Conservation (phyloP, 2,329 filamentous ascomycete species). For the Claviceps sp. region DNA sequence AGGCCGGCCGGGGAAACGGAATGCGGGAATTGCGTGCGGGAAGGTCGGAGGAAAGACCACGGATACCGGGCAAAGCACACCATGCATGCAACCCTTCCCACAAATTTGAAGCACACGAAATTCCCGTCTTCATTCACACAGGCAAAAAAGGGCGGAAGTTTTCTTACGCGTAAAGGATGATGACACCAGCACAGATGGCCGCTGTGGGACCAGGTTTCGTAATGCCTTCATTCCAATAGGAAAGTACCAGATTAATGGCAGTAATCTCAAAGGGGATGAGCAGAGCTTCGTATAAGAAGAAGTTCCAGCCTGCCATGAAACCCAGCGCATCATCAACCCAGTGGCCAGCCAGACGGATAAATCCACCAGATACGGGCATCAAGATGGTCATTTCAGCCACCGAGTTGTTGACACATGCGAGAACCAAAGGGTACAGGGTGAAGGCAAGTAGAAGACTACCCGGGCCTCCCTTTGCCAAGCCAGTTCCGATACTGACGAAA, state of each 20-base stretch:
- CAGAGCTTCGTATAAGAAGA: constrained; percentile 31
- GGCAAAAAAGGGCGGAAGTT: constrained; percentile 2
- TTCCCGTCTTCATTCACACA: not conserved
- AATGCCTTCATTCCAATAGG: constrained; percentile 24
- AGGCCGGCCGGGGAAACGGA: not conserved
- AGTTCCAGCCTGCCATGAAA: constrained; percentile 35
- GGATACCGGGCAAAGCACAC: not conserved
- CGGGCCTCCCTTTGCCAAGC: constrained; percentile 30
- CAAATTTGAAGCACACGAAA: not conserved
- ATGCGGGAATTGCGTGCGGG: not conserved
- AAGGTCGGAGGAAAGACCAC: not conserved
- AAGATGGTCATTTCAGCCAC: constrained; percentile 51
- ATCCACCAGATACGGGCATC: constrained; percentile 50
- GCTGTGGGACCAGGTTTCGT: constrained; percentile 56
- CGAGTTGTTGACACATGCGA: constrained; percentile 51
- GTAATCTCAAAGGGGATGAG: constrained; percentile 31
- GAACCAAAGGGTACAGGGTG: constrained; percentile 37
- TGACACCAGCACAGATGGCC: constrained; percentile 41
- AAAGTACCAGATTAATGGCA: constrained; percentile 29
- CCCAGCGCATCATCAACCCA: constrained; percentile 55
- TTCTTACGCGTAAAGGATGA: constrained; percentile 43
- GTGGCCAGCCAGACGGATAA: constrained; percentile 49
- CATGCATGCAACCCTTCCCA: not conserved
- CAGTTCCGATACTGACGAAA: constrained; percentile 49
- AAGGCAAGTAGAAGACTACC: constrained; percentile 45